These are phyloP conservation scores for Aspergillus nidulans DNA, from an alignment of 495 filamentous ascomycete species.

Conservation along the genomic window DNA sequence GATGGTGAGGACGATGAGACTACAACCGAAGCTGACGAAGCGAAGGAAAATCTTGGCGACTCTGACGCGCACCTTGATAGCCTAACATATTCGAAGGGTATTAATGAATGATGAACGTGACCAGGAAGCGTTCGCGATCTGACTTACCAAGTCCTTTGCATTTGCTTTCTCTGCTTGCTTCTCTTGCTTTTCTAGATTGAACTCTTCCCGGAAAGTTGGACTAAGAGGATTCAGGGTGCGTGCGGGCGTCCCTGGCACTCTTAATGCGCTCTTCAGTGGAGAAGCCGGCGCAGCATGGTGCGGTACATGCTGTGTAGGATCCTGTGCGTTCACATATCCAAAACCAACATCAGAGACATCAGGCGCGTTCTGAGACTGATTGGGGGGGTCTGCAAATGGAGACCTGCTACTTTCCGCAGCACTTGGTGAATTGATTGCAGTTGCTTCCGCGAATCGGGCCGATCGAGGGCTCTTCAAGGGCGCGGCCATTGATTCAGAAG, in stretches of 20 bases:
- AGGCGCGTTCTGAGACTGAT: constrained; percentile 43
- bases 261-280: constrained; percentile 82
- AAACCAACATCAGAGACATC: constrained; percentile 81
- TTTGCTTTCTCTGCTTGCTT: constrained; percentile 74
- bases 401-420: constrained; percentile 49
- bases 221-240: constrained; percentile 66
- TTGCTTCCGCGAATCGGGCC: constrained; percentile 87
- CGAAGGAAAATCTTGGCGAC: constrained; percentile 92
- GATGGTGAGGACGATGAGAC: constrained; percentile 87
- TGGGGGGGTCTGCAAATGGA: constrained; percentile 66
- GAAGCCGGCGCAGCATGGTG: constrained; percentile 62
- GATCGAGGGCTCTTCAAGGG: constrained; percentile 76
- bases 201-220: constrained; percentile 84
- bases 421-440: constrained; percentile 79
- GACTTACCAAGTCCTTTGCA: constrained; percentile 75
- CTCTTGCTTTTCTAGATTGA: constrained; percentile 76
- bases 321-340: constrained; percentile 70
- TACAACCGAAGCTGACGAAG: constrained; percentile 92
- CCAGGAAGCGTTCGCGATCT: background rate
- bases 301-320: constrained; percentile 46
- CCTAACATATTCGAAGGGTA: constrained; percentile 45
- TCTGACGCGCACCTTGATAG: constrained; percentile 86
- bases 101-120: constrained; percentile 1
- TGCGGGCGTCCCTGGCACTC: constrained; percentile 71
- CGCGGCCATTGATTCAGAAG: constrained; percentile 45